Conservation (phyloP, 345 rosid genomes). For the Clarkia xantiana region DNA sequence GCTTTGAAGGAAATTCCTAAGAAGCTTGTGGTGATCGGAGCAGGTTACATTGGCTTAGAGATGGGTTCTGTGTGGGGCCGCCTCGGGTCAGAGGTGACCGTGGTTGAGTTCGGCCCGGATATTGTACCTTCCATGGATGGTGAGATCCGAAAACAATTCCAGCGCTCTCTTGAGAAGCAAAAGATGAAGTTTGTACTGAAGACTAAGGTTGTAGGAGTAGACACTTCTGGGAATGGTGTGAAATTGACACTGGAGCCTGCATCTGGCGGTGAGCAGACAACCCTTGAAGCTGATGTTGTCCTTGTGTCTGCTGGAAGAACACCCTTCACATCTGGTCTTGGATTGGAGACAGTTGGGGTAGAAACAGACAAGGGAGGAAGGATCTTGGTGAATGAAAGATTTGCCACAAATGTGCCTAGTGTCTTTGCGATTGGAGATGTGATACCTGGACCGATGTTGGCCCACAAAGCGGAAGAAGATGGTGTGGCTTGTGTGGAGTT, state of each 20-base stretch:
- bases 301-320: constrained; percentile 87
- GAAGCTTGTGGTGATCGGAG: constrained; percentile 91
- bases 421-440: constrained; percentile 94
- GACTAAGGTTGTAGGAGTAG: constrained; percentile 93
- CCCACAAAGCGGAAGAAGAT: constrained; percentile 98
- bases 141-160: constrained; percentile 91
- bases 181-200: constrained; percentile 95
- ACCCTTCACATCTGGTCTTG: constrained; percentile 90
- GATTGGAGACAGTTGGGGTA: constrained; percentile 74
- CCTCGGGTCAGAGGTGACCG: constrained; percentile 91
- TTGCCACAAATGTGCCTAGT: constrained; percentile 66
- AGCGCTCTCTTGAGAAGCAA: constrained; percentile 83
- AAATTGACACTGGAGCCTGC: constrained; percentile 80
- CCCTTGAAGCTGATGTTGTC: constrained; percentile 83
- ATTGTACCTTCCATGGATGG: constrained; percentile 95
- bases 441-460: constrained; percentile 96
- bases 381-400: constrained; percentile 64
- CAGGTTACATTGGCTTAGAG: constrained; percentile 98
- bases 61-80: constrained; percentile 98
- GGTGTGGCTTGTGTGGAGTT: constrained; percentile 95
- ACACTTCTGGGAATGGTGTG: constrained; percentile 55
- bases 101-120: constrained; percentile 88
- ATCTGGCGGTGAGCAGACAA: constrained; percentile 75
- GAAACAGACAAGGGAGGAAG: constrained; percentile 82
- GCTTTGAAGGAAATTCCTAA: constrained; percentile 65